Evolutionary conservation across 192 early-diverging fungal species (phyloP).

Genomic region (Linnemannia elongata): DNA sequence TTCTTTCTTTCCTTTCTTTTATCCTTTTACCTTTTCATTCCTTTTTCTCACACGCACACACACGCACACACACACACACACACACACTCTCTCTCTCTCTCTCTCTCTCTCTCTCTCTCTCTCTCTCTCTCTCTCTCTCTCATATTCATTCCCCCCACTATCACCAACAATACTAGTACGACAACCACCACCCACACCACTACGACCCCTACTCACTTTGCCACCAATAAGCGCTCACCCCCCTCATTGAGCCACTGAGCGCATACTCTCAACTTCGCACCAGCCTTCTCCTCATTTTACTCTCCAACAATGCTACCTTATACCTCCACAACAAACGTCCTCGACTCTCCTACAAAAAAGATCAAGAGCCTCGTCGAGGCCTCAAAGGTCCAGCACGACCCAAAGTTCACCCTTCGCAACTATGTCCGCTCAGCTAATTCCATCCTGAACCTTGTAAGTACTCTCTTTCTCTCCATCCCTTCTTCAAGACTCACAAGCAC

Average conservation of each 20-base stretch:
- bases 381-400: conserved; percentile 27
- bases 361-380: conserved; percentile 33
- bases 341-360: conserved; percentile 53
- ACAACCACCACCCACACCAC: neutral
- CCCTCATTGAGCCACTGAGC: neutral
- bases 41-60: too few relatives aligned
- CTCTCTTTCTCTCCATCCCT: neutral
- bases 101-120: too few relatives aligned
- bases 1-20: neutral
- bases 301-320: neutral
- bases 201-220: neutral
- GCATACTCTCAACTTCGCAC: neutral
- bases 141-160: neutral
- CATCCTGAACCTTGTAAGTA: conserved; percentile 40
- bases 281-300: neutral
- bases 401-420: conserved; percentile 20
- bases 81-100: too few relatives aligned
- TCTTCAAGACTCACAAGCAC: too few relatives aligned
- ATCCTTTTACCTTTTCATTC: neutral
- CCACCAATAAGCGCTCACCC: neutral
- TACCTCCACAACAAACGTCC: conserved; percentile 21
- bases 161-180: neutral
- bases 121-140: too few relatives aligned
- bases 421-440: conserved; percentile 44
- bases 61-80: too few relatives aligned